Conservation (phyloP, 2,329 filamentous ascomycete genomes). For the Aspergillus fumigatus region DNA sequence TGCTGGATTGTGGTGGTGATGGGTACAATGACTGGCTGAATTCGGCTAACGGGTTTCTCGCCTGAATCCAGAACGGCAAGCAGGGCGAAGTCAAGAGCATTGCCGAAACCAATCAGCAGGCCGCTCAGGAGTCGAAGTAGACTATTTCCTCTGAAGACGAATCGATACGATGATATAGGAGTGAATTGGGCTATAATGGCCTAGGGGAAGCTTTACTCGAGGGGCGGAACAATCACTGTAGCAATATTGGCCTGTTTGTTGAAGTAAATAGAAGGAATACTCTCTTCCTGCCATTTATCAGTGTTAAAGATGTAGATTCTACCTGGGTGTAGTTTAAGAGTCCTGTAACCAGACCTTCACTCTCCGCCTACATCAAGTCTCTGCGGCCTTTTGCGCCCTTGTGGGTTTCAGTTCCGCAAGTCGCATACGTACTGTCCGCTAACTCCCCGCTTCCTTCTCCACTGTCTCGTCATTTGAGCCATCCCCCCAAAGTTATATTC, state of each 20-base stretch:
- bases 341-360: neutral
- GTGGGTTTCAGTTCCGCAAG: neutral
- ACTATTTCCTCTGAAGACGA: conserved; percentile 15
- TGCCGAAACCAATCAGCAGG: conserved; percentile 49
- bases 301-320: neutral
- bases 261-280: conserved; percentile 27
- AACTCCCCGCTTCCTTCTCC: neutral
- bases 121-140: conserved; percentile 42
- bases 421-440: neutral
- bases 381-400: neutral
- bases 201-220: conserved; percentile 15
- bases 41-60: conserved; percentile 28
- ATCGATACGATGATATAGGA: conserved; percentile 17
- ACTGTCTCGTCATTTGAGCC: conserved; percentile 3
- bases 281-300: conserved; percentile 10
- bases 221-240: conserved; percentile 32
- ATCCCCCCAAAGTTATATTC: conserved; percentile 3
- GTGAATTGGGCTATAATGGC: conserved; percentile 12
- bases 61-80: conserved; percentile 75
- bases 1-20: neutral
- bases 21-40: conserved; percentile 4
- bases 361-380: neutral
- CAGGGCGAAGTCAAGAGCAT: conserved; percentile 80
- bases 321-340: neutral
- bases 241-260: conserved; percentile 32